Evolutionary conservation across 208 protist species (phyloP), one percentile per base, ranked within the genome.

Genomic region (Trypanosoma rangeli): DNA sequence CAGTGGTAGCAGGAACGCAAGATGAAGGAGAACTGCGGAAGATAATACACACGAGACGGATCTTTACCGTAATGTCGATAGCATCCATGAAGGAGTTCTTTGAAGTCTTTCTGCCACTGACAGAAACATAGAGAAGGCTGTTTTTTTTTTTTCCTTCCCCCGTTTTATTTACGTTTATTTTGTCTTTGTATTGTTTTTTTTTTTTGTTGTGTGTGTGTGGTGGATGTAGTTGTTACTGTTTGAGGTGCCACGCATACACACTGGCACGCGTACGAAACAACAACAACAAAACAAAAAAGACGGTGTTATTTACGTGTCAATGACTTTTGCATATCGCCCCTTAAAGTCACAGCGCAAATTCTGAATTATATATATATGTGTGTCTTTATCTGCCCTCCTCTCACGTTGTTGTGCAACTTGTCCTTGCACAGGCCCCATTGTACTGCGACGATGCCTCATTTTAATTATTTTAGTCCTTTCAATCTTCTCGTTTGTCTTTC

Each of bases 141-240:
- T 22, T 58, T 68, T 63, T 54, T 35, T 22, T 60, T 65, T 69
- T 46, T 67, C 26, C n/a, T n/a, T n/a, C n/a, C n/a, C n/a, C n/a
- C n/a, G n/a, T n/a, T n/a, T n/a, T n/a, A n/a, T n/a, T n/a, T n/a
- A n/a, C 10, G 49, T 35, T 53, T 42, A 37, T 67, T 74, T 37
- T 68, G 65, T 60, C 28, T 54, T 49, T 70, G 35, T 53, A 7
- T 35, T 28, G 26, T 28, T 73, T 70, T 7, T 31, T 46, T 42
- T 50, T 71, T 61, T 48, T n/a, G 22, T 64, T 60, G 56, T 31
- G 15, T 35, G 42, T 60, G 5, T 26, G 42, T 46, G 42, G 42
- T 10, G 42, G 15, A 9, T 37, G 33, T 37, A 37, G 33, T 37
- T 37, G 33, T 37, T 37, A 37, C 7, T 37, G 33, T 37, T 37